Percentiles rank a stretch among this genome's conserved stretches.
phyloP scores from a whole-genome alignment of 108 stramenopile genomes.

The Nitzschia putrida region DNA sequence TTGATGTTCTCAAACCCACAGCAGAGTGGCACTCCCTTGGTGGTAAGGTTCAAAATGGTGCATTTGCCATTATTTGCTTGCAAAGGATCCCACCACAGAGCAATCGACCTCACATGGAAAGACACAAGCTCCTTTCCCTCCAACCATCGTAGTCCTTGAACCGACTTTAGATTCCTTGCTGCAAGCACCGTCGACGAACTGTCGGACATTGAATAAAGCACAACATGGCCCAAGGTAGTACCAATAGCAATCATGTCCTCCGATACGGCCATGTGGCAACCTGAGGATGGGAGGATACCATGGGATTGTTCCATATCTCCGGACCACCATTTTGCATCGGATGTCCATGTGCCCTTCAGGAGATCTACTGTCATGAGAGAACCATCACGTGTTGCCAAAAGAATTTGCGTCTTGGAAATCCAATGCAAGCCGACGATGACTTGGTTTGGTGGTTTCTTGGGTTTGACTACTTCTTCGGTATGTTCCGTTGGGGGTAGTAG shows the following conservation, averaged over 20 bases:
- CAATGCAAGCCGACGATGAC: constrained; percentile 64
- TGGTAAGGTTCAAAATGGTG: constrained; percentile 35
- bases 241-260: constrained; percentile 49
- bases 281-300: constrained; percentile 47
- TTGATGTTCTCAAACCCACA: constrained; percentile 49
- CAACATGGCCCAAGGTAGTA: constrained; percentile 59
- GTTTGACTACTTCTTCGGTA: constrained; percentile 39
- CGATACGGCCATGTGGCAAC: constrained; percentile 55
- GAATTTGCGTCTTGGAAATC: constrained; percentile 26
- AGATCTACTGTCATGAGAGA: constrained; percentile 49
- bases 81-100: constrained; percentile 40
- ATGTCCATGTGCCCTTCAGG: constrained; percentile 31
- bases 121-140: constrained; percentile 47
- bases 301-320: constrained; percentile 6
- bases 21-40: constrained; percentile 55
- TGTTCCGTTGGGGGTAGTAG: background rate
- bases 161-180: constrained; percentile 36
- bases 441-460: constrained; percentile 47
- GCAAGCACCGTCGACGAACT: background rate
- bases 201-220: constrained; percentile 11
- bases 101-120: constrained; percentile 57
- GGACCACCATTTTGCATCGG: constrained; percentile 47
- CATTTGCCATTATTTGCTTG: background rate
- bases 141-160: constrained; percentile 59
- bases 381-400: constrained; percentile 63